These are phyloP conservation scores for Dichotomopilus funicola DNA, from an alignment of 2,329 filamentous ascomycete species.

Conservation along the genomic window DNA sequence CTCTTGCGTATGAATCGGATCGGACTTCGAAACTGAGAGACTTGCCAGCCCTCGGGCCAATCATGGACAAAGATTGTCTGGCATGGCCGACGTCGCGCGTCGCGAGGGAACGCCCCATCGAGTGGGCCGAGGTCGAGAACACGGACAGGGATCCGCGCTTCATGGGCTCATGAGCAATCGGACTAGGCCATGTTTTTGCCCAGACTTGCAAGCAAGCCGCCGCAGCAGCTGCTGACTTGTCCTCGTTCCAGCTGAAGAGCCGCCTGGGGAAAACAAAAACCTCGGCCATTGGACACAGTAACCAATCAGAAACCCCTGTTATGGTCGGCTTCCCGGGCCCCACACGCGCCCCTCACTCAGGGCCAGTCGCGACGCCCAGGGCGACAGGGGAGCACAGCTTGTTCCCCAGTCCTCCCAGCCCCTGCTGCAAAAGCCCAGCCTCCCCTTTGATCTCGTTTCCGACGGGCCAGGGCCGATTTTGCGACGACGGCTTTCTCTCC, in stretches of 20 bases:
- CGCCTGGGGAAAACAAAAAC: slow-evolving; percentile 20
- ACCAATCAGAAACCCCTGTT: slow-evolving; percentile 19
- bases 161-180: too few relatives aligned
- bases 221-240: slow-evolving; percentile 10
- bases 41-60: too few relatives aligned
- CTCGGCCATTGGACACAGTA: slow-evolving; percentile 15
- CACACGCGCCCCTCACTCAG: slow-evolving; percentile 15
- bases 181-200: too few relatives aligned
- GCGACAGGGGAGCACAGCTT: slow-evolving; percentile 10
- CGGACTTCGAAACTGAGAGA: too few relatives aligned
- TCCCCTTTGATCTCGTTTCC: slow-evolving; percentile 17
- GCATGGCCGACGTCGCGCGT: too few relatives aligned
- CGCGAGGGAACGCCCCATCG: too few relatives aligned
- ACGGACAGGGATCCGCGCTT: too few relatives aligned
- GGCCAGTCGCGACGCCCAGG: slow-evolving; percentile 18
- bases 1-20: too few relatives aligned
- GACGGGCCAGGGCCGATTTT: slow-evolving; percentile 13
- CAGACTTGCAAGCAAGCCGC: not conserved
- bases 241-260: slow-evolving; percentile 13
- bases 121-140: too few relatives aligned
- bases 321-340: slow-evolving; percentile 17
- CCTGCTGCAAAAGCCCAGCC: slow-evolving; percentile 21
- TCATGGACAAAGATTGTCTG: too few relatives aligned
- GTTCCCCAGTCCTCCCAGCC: slow-evolving; percentile 5
- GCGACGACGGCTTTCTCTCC: slow-evolving; percentile 12